Percentiles rank a stretch among this genome's conserved stretches.
Evolutionary conservation across 768 basidiomycete genomes (phyloP).

Genomic region (Kockovaella imperatae): DNA sequence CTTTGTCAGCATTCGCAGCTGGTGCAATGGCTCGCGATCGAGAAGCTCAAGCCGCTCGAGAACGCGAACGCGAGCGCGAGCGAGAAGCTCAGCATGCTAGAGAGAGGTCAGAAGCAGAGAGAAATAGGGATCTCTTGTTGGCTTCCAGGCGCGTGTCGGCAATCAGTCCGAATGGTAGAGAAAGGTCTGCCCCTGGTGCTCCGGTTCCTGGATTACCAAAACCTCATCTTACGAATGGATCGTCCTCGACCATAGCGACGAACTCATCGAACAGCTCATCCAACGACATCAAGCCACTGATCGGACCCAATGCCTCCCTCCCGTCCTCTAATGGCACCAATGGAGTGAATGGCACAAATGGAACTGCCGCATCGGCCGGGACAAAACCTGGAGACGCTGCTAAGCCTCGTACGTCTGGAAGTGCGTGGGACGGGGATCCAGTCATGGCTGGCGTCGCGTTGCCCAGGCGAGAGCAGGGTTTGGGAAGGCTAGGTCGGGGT

Average conservation of each 20-base stretch:
- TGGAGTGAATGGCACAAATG: background rate
- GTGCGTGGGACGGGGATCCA: constrained; percentile 3
- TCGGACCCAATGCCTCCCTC: no score
- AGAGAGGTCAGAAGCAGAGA: constrained; percentile 26
- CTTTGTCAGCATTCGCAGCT: no score
- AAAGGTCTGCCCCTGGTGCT: constrained; percentile 3
- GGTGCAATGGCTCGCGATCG: no score
- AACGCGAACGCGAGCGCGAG: constrained; percentile 9
- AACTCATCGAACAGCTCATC: no score
- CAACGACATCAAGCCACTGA: no score
- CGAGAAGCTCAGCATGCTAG: constrained; percentile 4
- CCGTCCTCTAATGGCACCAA: background rate
- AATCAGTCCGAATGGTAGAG: constrained; percentile 17
- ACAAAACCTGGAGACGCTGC: background rate
- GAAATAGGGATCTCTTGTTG: constrained; percentile 32
- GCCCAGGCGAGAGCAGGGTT: constrained; percentile 20
- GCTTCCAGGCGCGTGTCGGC: constrained; percentile 30
- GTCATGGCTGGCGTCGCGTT: constrained; percentile 24
- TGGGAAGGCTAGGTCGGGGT: constrained; percentile 16
- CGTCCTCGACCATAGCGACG: no score
- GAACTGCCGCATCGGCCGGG: background rate
- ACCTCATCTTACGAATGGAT: no score
- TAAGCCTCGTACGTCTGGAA: constrained; percentile 20
- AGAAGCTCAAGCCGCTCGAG: constrained; percentile 4
- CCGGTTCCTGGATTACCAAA: no score